Evolutionary conservation across 495 filamentous ascomycete genomes (phyloP), one percentile per base, ranked within the genome.

Genomic region (Opeltia flavorubescens): DNA sequence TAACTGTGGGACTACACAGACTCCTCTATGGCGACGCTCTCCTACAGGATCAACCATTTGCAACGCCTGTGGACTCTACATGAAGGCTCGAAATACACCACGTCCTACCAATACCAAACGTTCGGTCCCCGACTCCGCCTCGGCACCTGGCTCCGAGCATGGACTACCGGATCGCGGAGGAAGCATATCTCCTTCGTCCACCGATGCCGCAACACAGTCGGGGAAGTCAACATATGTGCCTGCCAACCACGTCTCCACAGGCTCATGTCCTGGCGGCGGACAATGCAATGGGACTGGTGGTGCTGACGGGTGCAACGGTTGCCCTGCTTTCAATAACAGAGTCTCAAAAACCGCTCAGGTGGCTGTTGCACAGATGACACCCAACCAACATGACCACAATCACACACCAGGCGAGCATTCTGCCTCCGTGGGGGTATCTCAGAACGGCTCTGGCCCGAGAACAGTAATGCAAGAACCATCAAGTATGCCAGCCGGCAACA

Each of bases 231-330:
- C 78, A 4, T 89, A 86, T 59, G 83, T 89, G 28, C 66, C 82
- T 6, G 84, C 78, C 11, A 81, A 85, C 60, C 76, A 80, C 49
- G 77, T 74, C 25, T 62, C 79, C 9, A 71, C 71, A 24, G 91
- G 91, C n/a, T 86, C 88, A 13, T 98, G 91, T 63, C 91, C 91
- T 5, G 91, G 91, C 31, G 93, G 89, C 45, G 91, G 91, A 34
- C 84, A 80, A 49, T 98, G 91, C 64, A 95, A 98, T 66, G 91
- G 91, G 13, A 95, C 91, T 24, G 91, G 91, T 35, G 91, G 91
- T 50, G 86, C 89, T n/a, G 84, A 93, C 52, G 91, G 86, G 21
- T 98, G 91, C 61, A 86, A 84, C 59, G 91, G 91, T 11, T 98
- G 91, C 55, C 91, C 91, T 27, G 93, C 93, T 4, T 96, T 81